These are phyloP conservation scores for Reutealis trisperma DNA, from an alignment of 345 rosid species.

Conservation along the genomic window DNA sequence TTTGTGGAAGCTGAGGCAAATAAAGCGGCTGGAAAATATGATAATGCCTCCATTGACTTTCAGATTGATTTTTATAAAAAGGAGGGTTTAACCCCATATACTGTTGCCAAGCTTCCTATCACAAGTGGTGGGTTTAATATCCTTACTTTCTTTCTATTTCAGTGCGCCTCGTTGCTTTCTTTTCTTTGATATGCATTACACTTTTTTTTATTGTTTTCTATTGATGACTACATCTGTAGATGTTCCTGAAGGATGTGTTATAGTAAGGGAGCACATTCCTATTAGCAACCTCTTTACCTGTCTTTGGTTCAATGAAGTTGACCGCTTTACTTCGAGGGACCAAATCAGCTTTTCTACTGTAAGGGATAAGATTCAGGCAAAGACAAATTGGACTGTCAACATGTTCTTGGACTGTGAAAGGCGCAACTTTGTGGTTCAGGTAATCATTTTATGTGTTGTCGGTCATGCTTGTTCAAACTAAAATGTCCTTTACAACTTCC, in stretches of 20 bases:
- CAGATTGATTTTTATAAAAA: constrained; percentile 85
- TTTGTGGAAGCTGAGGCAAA: constrained; percentile 95
- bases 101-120: constrained; percentile 85
- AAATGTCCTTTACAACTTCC: not conserved
- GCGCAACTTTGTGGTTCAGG: constrained; percentile 98
- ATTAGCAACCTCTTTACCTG: constrained; percentile 89
- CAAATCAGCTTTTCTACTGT: constrained; percentile 94
- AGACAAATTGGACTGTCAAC: constrained; percentile 78
- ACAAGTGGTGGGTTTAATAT: constrained; percentile 66
- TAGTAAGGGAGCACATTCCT: constrained; percentile 93
- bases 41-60: constrained; percentile 83
- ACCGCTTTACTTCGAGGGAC: constrained; percentile 95
- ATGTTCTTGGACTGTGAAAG: constrained; percentile 98
- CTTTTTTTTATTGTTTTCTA: not conserved
- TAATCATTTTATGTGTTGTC: constrained; percentile 29
- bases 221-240: constrained; percentile 53
- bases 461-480: not conserved
- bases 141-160: not conserved
- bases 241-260: constrained; percentile 98
- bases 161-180: not conserved
- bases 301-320: constrained; percentile 98
- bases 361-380: constrained; percentile 78
- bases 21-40: constrained; percentile 97
- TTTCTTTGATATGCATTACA: too few species aligned
- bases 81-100: constrained; percentile 88